Base-by-base conservation (phyloP, 2,329 filamentous ascomycete species). In the Dothidotthia symphoricarpi region DNA sequence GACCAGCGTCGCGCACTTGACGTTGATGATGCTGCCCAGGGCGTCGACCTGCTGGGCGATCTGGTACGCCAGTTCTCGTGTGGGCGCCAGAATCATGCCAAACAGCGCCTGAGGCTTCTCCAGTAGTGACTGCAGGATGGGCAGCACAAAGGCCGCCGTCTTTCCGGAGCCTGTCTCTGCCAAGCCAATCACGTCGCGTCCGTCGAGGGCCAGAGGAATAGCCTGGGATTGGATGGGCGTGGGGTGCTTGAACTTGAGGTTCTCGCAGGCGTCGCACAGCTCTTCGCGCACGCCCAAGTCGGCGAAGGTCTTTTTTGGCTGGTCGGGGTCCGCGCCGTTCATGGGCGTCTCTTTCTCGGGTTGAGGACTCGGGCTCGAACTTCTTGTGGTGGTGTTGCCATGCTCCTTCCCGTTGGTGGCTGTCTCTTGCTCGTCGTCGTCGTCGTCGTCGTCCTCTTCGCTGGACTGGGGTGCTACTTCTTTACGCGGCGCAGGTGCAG, bases 151-250 rank as follows among this genome's bases (percentile, higher is more conserved):
- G 0, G 93, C 90, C 6, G 89, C 91, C 0, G 93, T 97, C 73
- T 97, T 98, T 69, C 93, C 93, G 61, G 83, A 89, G 53, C 93
- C 93, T 0, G 93, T 98, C 69, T 98, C 91, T 22, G 93, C 93
- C 34, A 97, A 76, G 28, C 90, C 93, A 53, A 98, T 95, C 0
- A 97, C 75, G 66, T 97, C 93, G 57, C 88, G 81, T 35, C 85
- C 83, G 58, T 86, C 70, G 3, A 96, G 75, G 24, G 90, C 90
- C 4, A 81, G 61, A 4, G 91, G 91, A 54, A 97, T 95, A 0
- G 89, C 78, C 65, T 94, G 80, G 34, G 77, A 77, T 67, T 96
- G 93, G 49, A 98, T 97, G 1, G 90, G 85, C 2, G 91, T 98
- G 0, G 93, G 88, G 17, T 77, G 69, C 57, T 85, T 94, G 76